phyloP scores from a whole-genome alignment of 768 basidiomycete genomes.

The Psilocybe azurescens region DNA sequence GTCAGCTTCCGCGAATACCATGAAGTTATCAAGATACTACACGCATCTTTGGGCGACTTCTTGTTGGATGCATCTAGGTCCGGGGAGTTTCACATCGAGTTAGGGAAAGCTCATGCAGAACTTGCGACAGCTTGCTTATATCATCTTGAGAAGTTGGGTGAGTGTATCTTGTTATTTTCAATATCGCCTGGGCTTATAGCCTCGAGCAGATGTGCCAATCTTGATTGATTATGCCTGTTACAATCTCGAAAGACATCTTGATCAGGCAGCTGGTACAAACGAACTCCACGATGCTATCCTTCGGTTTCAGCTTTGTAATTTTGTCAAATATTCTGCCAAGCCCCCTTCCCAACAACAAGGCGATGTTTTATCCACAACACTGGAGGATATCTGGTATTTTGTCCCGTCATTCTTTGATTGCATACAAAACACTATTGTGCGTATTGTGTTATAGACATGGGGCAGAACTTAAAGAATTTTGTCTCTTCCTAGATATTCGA shows the following conservation, averaged over 20 bases:
- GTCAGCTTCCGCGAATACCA: slow-evolving; percentile 1
- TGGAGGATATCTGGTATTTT: slow-evolving; percentile 18
- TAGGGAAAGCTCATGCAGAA: slow-evolving; percentile 1
- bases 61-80: slow-evolving; percentile 12
- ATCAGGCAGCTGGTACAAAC: neutral
- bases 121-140: slow-evolving; percentile 9
- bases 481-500: slow-evolving; percentile 2
- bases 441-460: neutral
- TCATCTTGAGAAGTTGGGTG: slow-evolving; percentile 10
- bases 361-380: neutral
- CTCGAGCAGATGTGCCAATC: neutral
- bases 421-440: slow-evolving; percentile 7
- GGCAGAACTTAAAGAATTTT: neutral
- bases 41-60: slow-evolving; percentile 17
- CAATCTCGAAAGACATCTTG: slow-evolving; percentile 13
- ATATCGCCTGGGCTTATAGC: neutral
- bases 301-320: neutral
- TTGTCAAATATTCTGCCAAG: neutral
- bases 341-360: neutral
- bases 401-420: slow-evolving; percentile 12
- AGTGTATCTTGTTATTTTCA: neutral
- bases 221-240: slow-evolving; percentile 15
- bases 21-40: slow-evolving; percentile 8
- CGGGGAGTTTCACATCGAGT: slow-evolving; percentile 4
- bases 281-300: slow-evolving; percentile 5